These are phyloP conservation scores for Rhinocladiella similis DNA, from an alignment of 2,329 filamentous ascomycete genomes.

Conservation along the genomic window DNA sequence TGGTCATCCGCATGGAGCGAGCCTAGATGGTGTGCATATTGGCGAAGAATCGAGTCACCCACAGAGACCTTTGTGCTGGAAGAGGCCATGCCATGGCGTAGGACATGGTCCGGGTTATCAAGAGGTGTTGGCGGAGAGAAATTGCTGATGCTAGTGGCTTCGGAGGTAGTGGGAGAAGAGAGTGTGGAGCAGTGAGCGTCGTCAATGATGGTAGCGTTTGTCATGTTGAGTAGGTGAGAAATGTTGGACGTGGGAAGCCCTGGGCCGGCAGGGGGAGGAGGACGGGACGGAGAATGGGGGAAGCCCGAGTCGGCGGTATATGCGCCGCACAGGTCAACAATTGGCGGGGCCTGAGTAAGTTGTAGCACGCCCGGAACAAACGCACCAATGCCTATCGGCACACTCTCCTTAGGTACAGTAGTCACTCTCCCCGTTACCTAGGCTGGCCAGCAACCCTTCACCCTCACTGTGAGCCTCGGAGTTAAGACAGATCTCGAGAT, in stretches of 20 bases:
- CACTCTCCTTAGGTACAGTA: no score
- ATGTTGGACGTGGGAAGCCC: neutral
- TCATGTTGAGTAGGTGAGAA: constrained; percentile 9
- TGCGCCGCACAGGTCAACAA: neutral
- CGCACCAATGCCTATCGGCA: neutral
- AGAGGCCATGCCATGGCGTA: constrained; percentile 28
- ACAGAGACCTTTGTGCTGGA: constrained; percentile 26
- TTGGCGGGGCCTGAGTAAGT: neutral
- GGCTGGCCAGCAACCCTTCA: neutral
- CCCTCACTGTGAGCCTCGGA: neutral
- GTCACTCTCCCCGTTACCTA: no score
- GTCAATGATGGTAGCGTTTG: neutral
- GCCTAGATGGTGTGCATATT: constrained; percentile 46
- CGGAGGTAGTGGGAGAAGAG: constrained; percentile 28
- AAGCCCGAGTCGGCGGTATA: constrained; percentile 9
- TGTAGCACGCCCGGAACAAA: constrained; percentile 1
- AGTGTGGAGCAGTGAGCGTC: constrained; percentile 22
- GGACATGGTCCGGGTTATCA: constrained; percentile 30
- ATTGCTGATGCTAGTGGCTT: constrained; percentile 21
- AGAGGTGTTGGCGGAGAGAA: constrained; percentile 26
- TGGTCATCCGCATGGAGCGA: constrained; percentile 41
- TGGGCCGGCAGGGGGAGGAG: neutral
- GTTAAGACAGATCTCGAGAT: neutral
- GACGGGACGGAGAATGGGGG: constrained; percentile 2
- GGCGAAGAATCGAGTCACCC: constrained; percentile 43